These are phyloP conservation scores for Calocybe gambosa DNA, from an alignment of 1,284 basidiomycete species.

Conservation along the genomic window DNA sequence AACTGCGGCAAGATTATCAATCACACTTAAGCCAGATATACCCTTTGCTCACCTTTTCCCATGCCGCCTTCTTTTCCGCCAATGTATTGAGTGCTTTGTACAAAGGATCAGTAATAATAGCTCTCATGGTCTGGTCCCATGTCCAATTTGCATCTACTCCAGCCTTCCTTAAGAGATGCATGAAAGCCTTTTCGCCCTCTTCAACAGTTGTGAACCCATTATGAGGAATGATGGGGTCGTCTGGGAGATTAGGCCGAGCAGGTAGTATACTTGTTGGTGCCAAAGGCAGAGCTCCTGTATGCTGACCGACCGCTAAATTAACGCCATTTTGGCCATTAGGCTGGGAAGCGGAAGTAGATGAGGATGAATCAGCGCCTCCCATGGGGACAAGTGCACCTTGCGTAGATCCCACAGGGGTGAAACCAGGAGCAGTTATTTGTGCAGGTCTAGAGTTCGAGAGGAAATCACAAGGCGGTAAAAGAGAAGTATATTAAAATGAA, in stretches of 20 bases:
- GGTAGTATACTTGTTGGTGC: conserved; percentile 57
- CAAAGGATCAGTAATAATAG: conserved; percentile 95
- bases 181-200: conserved; percentile 93
- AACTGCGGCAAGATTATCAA: conserved; percentile 44
- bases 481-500: neutral
- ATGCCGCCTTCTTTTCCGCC: conserved; percentile 91
- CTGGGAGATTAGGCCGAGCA: conserved; percentile 70
- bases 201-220: conserved; percentile 83
- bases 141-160: conserved; percentile 90
- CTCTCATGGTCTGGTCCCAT: conserved; percentile 98
- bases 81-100: conserved; percentile 93
- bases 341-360: conserved; percentile 34
- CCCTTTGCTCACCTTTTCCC: conserved; percentile 70
- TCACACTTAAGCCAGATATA: neutral
- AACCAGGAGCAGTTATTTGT: conserved; percentile 34
- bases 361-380: conserved; percentile 37
- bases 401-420: conserved; percentile 35
- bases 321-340: conserved; percentile 40
- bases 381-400: conserved; percentile 38
- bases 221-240: conserved; percentile 80
- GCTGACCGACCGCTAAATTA: conserved; percentile 40
- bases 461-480: neutral
- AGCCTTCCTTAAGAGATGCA: conserved; percentile 80
- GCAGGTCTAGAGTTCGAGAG: conserved; percentile 13
- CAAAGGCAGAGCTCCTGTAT: conserved; percentile 53